A percentile compares a stretch with the other conserved stretches of the same genome.
phyloP scores from a whole-genome alignment of 1,284 basidiomycete genomes.

The Trichosporon sp. region DNA sequence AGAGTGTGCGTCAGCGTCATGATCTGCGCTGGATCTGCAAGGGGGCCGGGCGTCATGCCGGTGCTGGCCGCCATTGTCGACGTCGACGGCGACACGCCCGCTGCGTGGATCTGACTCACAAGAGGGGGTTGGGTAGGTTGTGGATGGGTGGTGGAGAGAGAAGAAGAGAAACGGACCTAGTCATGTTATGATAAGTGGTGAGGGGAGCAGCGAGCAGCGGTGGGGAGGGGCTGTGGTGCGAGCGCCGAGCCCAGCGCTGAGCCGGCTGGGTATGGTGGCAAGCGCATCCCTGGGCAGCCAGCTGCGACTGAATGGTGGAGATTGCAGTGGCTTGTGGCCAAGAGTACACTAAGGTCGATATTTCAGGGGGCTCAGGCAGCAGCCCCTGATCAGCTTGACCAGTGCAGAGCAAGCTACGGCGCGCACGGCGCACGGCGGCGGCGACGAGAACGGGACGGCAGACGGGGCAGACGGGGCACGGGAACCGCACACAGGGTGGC shows the following conservation, averaged over 20 bases:
- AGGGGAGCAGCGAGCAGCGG: background rate
- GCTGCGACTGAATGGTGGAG: background rate
- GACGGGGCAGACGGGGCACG: background rate
- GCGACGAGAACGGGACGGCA: background rate
- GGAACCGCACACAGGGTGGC: background rate
- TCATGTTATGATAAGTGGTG: background rate
- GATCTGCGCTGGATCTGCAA: background rate
- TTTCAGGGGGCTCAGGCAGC: background rate
- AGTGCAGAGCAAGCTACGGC: background rate
- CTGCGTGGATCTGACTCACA: background rate
- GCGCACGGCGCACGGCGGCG: background rate
- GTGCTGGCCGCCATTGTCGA: background rate
- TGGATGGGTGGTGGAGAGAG: background rate
- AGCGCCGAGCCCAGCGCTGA: background rate
- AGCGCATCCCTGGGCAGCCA: background rate
- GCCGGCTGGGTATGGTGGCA: background rate
- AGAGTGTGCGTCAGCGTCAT: constrained; percentile 1
- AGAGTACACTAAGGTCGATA: background rate
- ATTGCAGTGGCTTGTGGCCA: constrained; percentile 7
- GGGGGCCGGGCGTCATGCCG: background rate
- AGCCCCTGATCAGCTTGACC: background rate
- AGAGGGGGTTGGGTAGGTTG: background rate
- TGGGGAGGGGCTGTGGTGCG: background rate
- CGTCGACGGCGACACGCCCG: background rate
- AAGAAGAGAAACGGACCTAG: background rate